Evolutionary conservation across 805 yeast species (phyloP).

Genomic region (Schizosaccharomyces octosporus): DNA sequence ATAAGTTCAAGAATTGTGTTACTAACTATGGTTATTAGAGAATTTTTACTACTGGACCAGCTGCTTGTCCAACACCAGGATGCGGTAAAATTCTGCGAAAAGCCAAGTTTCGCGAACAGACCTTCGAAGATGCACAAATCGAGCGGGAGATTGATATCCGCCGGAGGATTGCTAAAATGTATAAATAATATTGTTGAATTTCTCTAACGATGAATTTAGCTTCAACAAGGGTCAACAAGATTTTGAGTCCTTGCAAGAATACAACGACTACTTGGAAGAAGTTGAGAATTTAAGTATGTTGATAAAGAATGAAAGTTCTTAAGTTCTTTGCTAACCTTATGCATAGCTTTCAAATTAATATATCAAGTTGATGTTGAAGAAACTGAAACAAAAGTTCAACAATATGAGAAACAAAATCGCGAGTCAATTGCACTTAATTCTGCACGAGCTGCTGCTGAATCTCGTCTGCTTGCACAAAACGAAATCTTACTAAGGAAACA

Average conservation of each 20-base stretch:
- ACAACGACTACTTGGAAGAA: conserved; percentile 58
- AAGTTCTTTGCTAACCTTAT: too few species aligned
- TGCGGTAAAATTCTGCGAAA: conserved; percentile 73
- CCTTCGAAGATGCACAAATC: conserved; percentile 71
- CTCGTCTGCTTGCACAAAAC: conserved; percentile 35
- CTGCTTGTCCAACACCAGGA: conserved; percentile 82
- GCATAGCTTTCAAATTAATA: conserved; percentile 36
- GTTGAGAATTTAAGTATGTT: conserved; percentile 36
- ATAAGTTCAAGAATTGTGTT: conserved; percentile 16
- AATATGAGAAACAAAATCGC: conserved; percentile 43
- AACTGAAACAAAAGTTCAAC: conserved; percentile 34
- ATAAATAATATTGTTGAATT: background rate
- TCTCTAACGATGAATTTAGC: background rate
- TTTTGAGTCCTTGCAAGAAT: conserved; percentile 34
- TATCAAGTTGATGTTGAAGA: conserved; percentile 49
- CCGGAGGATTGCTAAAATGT: conserved; percentile 41
- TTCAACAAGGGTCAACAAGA: conserved; percentile 63
- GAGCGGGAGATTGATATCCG: conserved; percentile 86
- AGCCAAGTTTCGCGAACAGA: conserved; percentile 73
- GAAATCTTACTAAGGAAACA: conserved; percentile 41
- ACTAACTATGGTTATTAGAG: conserved; percentile 52
- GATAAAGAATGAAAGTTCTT: background rate
- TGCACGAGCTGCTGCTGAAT: conserved; percentile 42
- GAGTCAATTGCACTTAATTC: conserved; percentile 55
- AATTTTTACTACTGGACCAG: conserved; percentile 81